Evolutionary conservation across 2,329 filamentous ascomycete species (phyloP), one percentile per base, ranked within the genome.

Genomic region (Colletotrichum sojae): DNA sequence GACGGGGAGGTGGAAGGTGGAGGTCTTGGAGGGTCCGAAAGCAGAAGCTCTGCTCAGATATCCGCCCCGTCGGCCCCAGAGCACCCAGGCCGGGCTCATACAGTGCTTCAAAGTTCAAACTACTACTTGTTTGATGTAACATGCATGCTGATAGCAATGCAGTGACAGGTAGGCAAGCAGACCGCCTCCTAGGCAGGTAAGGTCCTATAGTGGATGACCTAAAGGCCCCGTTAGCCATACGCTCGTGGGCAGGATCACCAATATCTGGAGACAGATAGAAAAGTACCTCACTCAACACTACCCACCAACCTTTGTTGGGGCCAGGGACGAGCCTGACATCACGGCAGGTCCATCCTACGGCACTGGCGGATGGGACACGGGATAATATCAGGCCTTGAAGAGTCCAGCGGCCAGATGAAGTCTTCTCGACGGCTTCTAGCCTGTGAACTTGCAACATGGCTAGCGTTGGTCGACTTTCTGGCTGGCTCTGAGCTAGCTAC

Each of bases 41-140:
- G 66, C 62, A 66, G 62, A 66, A 65, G 55, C 66, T 69, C 66
- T 69, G 66, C 61, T 60, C 62, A 56, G 61, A 52, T 49, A 45
- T n/a, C 62, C 49, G 48, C 59, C 36, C 25, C 18, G 64, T 67
- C 59, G 64, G 64, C 64, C 58, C 58, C 53, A 63, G 59, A 52
- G 51, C 51, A 46, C 52, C 61, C 53, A 13, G 53, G 40, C 65
- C 54, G 31, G 59, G 25, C 51, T 13, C 27, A 31, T 31, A 62
- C 40, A 62, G 49, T 27, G 40, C 15, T 13, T 25, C n/a, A 20
- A 39, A n/a, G 22, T 25, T 25, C 22, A 25, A 25, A 25, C 22
- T 25, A 25, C 18, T 48, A 48, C 45, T n/a, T 48, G 45, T 20
- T 18, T 10, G 9, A 18, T 18, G 45, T 20, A 18, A n/a, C 40